These are phyloP conservation scores for Dictyostelium capitatum DNA, from an alignment of 78 protist species.

Conservation along the genomic window DNA sequence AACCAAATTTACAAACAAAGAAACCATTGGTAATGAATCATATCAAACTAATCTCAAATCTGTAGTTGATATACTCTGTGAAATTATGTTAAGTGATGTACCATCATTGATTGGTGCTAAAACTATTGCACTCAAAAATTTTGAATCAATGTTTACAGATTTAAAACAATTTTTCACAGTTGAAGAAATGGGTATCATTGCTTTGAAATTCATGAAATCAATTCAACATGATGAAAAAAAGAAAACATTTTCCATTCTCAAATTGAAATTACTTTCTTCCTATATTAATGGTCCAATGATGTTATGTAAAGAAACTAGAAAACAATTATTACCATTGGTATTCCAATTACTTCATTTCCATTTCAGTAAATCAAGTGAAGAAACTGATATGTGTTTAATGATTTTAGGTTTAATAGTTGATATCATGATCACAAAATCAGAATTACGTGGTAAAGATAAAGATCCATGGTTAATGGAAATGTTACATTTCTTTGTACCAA, in stretches of 20 bases:
- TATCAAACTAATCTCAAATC: constrained; percentile 61
- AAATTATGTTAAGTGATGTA: constrained; percentile 59
- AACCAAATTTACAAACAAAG: constrained; percentile 52
- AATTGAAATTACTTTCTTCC: constrained; percentile 54
- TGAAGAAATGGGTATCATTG: constrained; percentile 73
- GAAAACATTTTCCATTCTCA: constrained; percentile 62
- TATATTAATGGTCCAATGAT: constrained; percentile 66
- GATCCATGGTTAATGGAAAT: constrained; percentile 68
- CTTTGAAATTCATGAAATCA: constrained; percentile 63
- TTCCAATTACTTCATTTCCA: constrained; percentile 74
- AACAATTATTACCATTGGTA: constrained; percentile 52
- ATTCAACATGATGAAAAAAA: constrained; percentile 64
- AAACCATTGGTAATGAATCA: constrained; percentile 5
- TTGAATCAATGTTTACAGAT: constrained; percentile 72
- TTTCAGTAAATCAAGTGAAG: constrained; percentile 74
- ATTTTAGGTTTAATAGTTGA: constrained; percentile 56
- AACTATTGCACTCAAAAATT: constrained; percentile 69
- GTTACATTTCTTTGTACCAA: constrained; percentile 65
- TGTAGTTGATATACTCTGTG: constrained; percentile 75
- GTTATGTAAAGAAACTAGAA: constrained; percentile 62
- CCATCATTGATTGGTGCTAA: constrained; percentile 77
- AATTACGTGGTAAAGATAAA: constrained; percentile 65
- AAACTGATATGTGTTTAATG: constrained; percentile 72
- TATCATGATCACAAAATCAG: constrained; percentile 68
- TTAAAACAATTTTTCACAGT: constrained; percentile 57